phyloP scores from a whole-genome alignment of 331 rosid species.

The Erythrophleum ivorense region DNA sequence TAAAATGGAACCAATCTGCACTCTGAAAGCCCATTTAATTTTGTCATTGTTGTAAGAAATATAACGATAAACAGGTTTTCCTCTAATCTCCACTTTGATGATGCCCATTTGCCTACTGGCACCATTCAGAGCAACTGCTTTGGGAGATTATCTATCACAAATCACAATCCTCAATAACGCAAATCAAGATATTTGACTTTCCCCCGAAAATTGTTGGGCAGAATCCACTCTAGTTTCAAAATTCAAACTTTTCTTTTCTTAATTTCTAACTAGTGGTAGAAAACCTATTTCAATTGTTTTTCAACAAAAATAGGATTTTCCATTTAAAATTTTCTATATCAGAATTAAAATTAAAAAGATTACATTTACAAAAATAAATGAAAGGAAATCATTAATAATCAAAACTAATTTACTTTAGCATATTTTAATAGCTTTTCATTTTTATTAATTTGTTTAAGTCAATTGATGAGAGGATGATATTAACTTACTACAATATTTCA shows the following conservation, averaged over 20 bases:
- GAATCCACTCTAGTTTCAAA: background rate
- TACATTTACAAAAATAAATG: background rate
- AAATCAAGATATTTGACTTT: conserved; percentile 32
- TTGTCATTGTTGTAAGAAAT: background rate
- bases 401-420: too few species aligned
- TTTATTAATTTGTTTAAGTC: too few species aligned
- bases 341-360: too few species aligned
- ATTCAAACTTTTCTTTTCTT: background rate
- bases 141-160: background rate
- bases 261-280: background rate
- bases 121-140: background rate
- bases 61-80: background rate
- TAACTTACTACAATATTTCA: background rate
- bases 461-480: background rate
- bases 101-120: background rate
- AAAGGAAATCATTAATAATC: background rate
- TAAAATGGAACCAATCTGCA: too few species aligned
- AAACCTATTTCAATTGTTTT: conserved; percentile 6
- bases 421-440: background rate
- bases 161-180: background rate
- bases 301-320: background rate
- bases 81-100: background rate
- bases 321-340: background rate
- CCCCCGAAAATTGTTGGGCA: background rate
- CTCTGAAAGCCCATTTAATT: background rate